Percentiles rank a stretch among this genome's conserved stretches.
Conservation (phyloP, 257 asterid genomes). For the Penstemon barbatus region DNA sequence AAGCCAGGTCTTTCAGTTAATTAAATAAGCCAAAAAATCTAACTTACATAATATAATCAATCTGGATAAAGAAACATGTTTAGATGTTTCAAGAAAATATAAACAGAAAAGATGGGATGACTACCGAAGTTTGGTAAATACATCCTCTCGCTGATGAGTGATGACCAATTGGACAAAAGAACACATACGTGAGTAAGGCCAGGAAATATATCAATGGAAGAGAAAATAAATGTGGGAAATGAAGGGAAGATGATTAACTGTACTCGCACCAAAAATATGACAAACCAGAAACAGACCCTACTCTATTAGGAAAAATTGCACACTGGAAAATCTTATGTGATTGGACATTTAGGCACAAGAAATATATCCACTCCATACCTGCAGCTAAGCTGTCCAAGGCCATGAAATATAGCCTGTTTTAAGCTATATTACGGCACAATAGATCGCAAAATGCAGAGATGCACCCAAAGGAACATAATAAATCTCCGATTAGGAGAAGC, state of each 20-base stretch:
- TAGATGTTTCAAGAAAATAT: not conserved
- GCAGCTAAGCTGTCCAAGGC: no score
- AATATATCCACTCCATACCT: no score
- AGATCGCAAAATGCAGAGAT: no score
- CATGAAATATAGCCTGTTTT: no score
- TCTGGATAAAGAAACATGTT: not conserved
- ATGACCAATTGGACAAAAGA: not conserved
- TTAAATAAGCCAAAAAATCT: slow-evolving; percentile 12
- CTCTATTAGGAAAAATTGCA: not conserved
- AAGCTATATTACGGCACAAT: no score
- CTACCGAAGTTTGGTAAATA: no score
- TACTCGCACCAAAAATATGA: not conserved
- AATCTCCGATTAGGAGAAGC: no score
- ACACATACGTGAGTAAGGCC: not conserved
- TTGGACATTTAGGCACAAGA: no score
- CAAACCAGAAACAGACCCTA: not conserved
- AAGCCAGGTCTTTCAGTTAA: slow-evolving; percentile 12
- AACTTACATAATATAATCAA: not conserved
- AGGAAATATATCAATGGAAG: not conserved
- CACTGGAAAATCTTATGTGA: no score
- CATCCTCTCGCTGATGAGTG: not conserved
- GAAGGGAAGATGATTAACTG: not conserved
- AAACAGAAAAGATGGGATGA: not conserved
- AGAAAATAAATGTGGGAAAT: not conserved
- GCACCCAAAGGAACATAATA: no score